Conservation (phyloP, 192 early-diverging fungal species). For the Cetraspora pellucida region DNA sequence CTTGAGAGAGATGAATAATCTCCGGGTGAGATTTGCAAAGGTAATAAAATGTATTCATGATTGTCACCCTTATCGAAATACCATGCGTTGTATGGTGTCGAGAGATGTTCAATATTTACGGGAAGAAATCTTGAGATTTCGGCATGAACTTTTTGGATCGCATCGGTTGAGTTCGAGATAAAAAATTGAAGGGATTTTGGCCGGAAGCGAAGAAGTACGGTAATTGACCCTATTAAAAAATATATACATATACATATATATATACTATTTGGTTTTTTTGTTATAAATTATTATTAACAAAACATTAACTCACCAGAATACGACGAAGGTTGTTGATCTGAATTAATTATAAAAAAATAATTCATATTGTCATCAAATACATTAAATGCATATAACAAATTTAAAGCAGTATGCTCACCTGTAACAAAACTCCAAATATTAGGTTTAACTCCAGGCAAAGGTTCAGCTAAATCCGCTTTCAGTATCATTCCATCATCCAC, state of each 20-base stretch:
- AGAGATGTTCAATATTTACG: not conserved
- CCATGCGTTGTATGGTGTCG: not conserved
- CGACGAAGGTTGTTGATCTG: not conserved
- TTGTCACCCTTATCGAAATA: not conserved
- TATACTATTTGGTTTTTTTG: too few relatives aligned
- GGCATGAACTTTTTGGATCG: not conserved
- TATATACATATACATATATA: too few relatives aligned
- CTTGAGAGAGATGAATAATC: not conserved
- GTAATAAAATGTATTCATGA: not conserved
- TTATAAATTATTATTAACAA: too few relatives aligned
- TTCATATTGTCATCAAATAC: not conserved
- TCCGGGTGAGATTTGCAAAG: not conserved
- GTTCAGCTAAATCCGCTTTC: not conserved
- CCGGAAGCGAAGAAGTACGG: not conserved
- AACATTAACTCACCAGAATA: too few relatives aligned
- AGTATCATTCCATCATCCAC: not conserved
- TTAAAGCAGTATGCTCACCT: not conserved
- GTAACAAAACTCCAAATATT: not conserved
- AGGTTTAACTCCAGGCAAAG: slow-evolving; percentile 8
- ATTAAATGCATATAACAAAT: not conserved
- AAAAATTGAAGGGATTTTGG: not conserved
- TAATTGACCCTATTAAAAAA: not conserved
- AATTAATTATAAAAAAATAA: not conserved
- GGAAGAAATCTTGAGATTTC: slow-evolving; percentile 12
- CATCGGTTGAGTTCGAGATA: not conserved